Evolutionary conservation across 1,284 basidiomycete genomes (phyloP), one percentile per base, ranked within the genome.

Genomic region (Papiliotrema flavescens): DNA sequence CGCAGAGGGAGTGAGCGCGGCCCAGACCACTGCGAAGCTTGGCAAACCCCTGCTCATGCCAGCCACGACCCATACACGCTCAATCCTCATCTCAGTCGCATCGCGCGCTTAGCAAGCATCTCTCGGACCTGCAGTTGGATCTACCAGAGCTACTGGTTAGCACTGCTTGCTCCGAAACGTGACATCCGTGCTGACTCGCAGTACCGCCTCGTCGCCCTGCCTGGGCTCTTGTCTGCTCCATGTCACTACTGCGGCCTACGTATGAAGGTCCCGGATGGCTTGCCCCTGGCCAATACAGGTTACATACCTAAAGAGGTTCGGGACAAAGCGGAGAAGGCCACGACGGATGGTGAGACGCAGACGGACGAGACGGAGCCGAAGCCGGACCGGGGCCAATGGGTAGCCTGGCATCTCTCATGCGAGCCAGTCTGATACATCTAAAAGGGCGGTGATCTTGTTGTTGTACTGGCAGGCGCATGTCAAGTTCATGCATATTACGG

Each of bases 381-480:
- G 26, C 11, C 24, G 37, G 26, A 37, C 23, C 32, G n/a, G 2
- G 59, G 48, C 13, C 34, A 36, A 14, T 65, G 63, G 61, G 57
- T 65, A 3, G 51, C 35, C 26, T 65, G 62, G 59, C 63, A 65
- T 54, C 28, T 41, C 4, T 51, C 54, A 20, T 64, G 62, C 49
- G 45, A 60, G 34, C 45, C 51, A 11, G 15, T 28, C 15, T 43
- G 32, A 24, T 49, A 41, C 26, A 6, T 6, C 26, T 28, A 19
- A 22, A 26, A n/a, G 28, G 28, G 11, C 28, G 11, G 28, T 32
- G 28, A 32, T 32, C 28, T 11, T 32, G 28, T 32, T 32, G 39
- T 40, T 44, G 43, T 44, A 22, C 23, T 20, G 19, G 41, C 41
- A 14, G 41, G 15, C 17, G 44, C 17, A 22, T 28, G 24, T 9